Evolutionary conservation across 176 grass and related monocot genomes (phyloP).

Genomic region (Bothriochloa decipiens): DNA sequence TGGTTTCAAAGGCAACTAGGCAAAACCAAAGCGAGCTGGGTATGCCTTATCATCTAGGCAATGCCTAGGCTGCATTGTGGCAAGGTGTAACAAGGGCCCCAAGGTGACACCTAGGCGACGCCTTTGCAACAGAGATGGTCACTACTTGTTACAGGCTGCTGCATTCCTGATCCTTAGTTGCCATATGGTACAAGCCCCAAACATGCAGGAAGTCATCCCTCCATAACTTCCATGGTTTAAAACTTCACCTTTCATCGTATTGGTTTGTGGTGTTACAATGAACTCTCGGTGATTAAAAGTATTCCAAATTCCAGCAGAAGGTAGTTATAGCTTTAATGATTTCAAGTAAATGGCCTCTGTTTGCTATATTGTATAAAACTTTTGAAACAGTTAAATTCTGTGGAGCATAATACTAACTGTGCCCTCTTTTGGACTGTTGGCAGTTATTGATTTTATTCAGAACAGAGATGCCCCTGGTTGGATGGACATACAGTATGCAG

Average conservation of each 20-base stretch:
- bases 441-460: conserved; percentile 22
- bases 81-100: no score
- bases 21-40: no score
- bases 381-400: not conserved
- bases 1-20: no score
- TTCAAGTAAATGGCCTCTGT: not conserved
- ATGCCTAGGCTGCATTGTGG: no score
- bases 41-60: no score
- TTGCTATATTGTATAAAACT: not conserved
- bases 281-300: not conserved
- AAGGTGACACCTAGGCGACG: no score
- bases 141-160: not conserved
- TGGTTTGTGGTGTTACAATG: conserved; percentile 6
- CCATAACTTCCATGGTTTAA: conserved; percentile 1
- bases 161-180: conserved; percentile 1
- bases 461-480: not conserved
- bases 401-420: no score
- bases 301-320: conserved; percentile 25
- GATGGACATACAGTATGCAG: conserved; percentile 15
- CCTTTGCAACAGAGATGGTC: not conserved
- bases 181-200: not conserved
- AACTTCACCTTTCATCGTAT: conserved; percentile 8
- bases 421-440: not conserved
- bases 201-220: conserved; percentile 4
- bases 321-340: conserved; percentile 8